phyloP scores from a whole-genome alignment of 1,284 basidiomycete genomes.

The Irpex rosettiformis region DNA sequence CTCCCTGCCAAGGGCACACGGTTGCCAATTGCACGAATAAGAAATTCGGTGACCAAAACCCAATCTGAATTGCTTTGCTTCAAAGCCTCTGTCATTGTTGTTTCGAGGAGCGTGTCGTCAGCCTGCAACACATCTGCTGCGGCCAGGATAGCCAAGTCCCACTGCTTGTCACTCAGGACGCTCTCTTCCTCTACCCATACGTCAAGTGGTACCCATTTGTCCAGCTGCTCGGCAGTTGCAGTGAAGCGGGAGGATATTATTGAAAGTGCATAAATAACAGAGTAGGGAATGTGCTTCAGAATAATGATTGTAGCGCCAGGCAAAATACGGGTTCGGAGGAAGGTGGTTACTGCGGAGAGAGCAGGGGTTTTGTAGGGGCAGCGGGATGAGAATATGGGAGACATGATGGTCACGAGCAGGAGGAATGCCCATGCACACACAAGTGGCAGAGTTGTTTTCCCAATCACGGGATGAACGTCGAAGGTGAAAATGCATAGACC shows the following conservation, averaged over 20 bases:
- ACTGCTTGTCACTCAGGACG: background rate
- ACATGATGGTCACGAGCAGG: background rate
- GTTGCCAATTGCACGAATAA: background rate
- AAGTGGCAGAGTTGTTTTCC: background rate
- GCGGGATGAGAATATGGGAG: background rate
- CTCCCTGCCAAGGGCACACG: background rate
- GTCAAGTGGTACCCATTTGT: background rate
- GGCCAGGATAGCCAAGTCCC: background rate
- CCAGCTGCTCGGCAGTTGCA: background rate
- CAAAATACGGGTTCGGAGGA: background rate
- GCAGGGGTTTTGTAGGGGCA: background rate
- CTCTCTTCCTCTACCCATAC: background rate
- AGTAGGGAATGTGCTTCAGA: background rate
- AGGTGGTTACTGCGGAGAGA: background rate
- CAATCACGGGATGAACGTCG: slow-evolving; percentile 6
- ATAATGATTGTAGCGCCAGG: background rate
- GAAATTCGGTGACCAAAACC: background rate
- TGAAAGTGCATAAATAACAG: too few relatives aligned
- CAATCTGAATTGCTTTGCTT: background rate
- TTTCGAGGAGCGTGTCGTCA: background rate
- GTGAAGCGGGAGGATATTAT: background rate
- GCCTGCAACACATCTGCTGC: background rate
- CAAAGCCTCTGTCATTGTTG: background rate
- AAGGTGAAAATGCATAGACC: slow-evolving; percentile 14
- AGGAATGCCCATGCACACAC: background rate